phyloP scores from a whole-genome alignment of 208 protist genomes.

The Borovskyia barvae region DNA sequence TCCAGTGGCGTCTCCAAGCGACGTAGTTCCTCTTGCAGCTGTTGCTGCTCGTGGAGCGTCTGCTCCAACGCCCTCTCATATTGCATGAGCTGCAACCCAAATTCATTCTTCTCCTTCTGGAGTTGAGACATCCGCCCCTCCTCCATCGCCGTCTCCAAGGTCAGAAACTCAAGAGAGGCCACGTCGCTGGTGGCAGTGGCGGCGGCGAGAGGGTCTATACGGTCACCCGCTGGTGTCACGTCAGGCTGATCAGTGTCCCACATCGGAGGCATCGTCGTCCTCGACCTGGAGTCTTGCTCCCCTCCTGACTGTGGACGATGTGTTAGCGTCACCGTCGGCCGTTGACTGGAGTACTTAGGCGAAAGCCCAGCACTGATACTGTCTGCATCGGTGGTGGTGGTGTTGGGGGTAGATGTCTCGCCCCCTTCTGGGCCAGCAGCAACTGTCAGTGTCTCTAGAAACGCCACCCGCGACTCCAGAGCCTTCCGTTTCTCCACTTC shows the following conservation, averaged over 20 bases:
- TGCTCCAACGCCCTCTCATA: slow-evolving; percentile 28
- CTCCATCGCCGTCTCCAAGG: slow-evolving; percentile 24
- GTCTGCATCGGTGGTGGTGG: neutral
- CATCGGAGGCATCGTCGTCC: slow-evolving; percentile 21
- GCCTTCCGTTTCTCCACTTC: slow-evolving; percentile 73
- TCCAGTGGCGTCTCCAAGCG: slow-evolving; percentile 39
- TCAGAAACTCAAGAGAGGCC: too few relatives aligned
- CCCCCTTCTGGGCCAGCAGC: too few relatives aligned
- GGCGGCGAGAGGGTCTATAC: too few relatives aligned
- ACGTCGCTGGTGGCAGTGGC: too few relatives aligned
- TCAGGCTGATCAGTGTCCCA: slow-evolving; percentile 14
- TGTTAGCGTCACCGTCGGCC: slow-evolving; percentile 7
- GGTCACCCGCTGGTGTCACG: neutral
- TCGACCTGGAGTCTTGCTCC: slow-evolving; percentile 26
- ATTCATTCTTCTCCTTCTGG: slow-evolving; percentile 39
- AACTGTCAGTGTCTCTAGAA: slow-evolving; percentile 24
- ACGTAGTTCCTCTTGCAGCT: slow-evolving; percentile 44
- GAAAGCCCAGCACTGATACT: neutral
- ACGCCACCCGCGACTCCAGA: slow-evolving; percentile 47
- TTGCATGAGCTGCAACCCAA: slow-evolving; percentile 25
- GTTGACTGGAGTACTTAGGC: too few relatives aligned
- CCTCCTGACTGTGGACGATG: slow-evolving; percentile 28
- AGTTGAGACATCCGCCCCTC: slow-evolving; percentile 25
- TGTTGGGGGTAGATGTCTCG: too few relatives aligned
- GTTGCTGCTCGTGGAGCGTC: slow-evolving; percentile 23